Evolutionary conservation across 1,284 basidiomycete genomes (phyloP).

Genomic region (Somion occarium): DNA sequence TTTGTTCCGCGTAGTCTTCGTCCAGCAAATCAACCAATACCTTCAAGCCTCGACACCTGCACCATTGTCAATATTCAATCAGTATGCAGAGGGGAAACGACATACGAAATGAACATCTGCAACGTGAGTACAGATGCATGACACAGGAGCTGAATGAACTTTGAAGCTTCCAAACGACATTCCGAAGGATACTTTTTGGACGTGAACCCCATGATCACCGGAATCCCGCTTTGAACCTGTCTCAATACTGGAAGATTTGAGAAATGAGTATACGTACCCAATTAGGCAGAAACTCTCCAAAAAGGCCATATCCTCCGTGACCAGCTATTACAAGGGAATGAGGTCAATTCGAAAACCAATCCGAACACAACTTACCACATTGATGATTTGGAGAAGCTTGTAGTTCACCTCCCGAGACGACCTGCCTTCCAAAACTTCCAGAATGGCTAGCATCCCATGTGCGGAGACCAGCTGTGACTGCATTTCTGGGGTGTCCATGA

Average conservation of each 20-base stretch:
- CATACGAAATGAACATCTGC: constrained; percentile 96
- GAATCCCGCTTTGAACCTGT: constrained; percentile 64
- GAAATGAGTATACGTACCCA: constrained; percentile 48
- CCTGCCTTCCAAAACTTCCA: constrained; percentile 87
- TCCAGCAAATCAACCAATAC: constrained; percentile 94
- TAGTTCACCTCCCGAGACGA: constrained; percentile 80
- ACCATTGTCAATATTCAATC: too few species aligned
- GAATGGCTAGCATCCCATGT: constrained; percentile 91
- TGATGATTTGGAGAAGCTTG: constrained; percentile 85
- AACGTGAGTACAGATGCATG: constrained; percentile 90
- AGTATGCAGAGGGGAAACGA: constrained; percentile 19
- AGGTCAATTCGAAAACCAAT: constrained; percentile 4
- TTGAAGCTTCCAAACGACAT: constrained; percentile 91
- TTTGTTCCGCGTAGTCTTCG: constrained; percentile 89
- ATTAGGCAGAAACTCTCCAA: constrained; percentile 95
- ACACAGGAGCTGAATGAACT: constrained; percentile 90
- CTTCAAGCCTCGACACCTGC: constrained; percentile 91
- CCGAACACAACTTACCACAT: constrained; percentile 55
- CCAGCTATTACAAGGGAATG: constrained; percentile 52
- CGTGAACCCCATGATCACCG: constrained; percentile 91
- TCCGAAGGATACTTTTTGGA: constrained; percentile 93
- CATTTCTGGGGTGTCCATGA: constrained; percentile 86
- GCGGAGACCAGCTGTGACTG: constrained; percentile 84
- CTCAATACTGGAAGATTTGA: constrained; percentile 5
- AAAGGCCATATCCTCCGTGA: constrained; percentile 79